Evolutionary conservation across 164 flowering plant genomes (phyloP).

Genomic region (Cinnamomum chago): DNA sequence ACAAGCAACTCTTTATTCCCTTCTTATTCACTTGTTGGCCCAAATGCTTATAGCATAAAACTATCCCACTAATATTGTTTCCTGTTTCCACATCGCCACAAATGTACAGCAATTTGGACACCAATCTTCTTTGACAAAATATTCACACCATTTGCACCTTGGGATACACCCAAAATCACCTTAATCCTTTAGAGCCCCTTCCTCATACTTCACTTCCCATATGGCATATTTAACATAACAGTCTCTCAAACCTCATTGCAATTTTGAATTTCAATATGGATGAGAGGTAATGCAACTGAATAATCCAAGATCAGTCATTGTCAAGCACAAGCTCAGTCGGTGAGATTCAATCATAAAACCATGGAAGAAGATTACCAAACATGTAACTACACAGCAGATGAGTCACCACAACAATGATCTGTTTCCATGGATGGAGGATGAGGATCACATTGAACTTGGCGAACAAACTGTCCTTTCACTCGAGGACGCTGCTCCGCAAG

Average conservation of each 20-base stretch:
- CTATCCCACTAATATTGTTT: not conserved
- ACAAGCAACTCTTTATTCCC: too few relatives aligned
- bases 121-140: too few relatives aligned
- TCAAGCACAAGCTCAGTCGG: not conserved
- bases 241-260: not conserved
- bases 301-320: not conserved
- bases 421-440: conserved; percentile 9
- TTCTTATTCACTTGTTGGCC: too few relatives aligned
- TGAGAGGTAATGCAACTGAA: not conserved
- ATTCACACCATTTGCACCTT: too few relatives aligned
- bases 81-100: not conserved
- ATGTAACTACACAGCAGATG: conserved; percentile 14
- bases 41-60: too few relatives aligned
- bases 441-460: conserved; percentile 38
- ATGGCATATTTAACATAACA: not conserved
- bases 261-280: not conserved
- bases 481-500: conserved; percentile 94
- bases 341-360: not conserved
- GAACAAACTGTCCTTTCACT: conserved; percentile 87
- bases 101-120: too few relatives aligned
- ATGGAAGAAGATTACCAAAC: too few relatives aligned
- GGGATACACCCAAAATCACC: not conserved
- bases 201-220: not conserved
- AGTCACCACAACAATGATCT: conserved; percentile 6
- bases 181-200: not conserved